Base-by-base conservation (phyloP, 495 filamentous ascomycete genomes). In the Daldinia decipiens region DNA sequence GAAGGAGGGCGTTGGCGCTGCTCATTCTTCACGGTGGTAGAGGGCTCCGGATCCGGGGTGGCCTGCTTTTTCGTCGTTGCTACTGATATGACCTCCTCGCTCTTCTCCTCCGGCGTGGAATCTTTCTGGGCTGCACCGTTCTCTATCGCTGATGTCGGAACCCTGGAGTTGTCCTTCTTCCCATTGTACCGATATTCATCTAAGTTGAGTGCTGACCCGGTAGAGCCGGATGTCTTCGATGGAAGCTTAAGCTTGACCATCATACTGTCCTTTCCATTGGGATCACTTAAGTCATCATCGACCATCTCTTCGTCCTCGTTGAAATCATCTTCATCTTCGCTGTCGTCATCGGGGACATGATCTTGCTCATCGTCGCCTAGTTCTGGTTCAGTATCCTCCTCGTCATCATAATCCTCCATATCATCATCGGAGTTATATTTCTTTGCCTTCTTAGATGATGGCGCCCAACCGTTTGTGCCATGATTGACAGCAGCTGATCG, bases 81-180 rank as follows among this genome's bases (percentile, higher is more conserved):
- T 72, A 85, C 86, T 77, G 80, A 82, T 76, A 93, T 82, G 82
- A 92, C 93, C 79, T 89, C 86, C 38, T 92, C 90, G 78, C 91
- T 92, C 82, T 88, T 86, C 82, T 93, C 91, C 56, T 83, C 81
- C 61, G 89, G 91, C 71, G 92, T 83, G 75, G 92, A 87, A 34
- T 89, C 88, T 87, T 90, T 89, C 70, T 91, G 85, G 86, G 89
- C 70, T 69, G 52, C 34, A 12, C 38, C 21, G 1, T 38, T 38
- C 51, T 66, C 43, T 1, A 63, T 9, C 29, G 24, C 15, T 0
- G 62, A 61, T 26, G 68, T 13, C 7, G 19, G 38, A 21, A 32
- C 50, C 32, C 58, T 62, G 24, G 70, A 19, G 6, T 21, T 59
- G 0, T 47, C 58, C 27, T 65, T 71, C 53, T 67, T 67, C 31